phyloP scores from a whole-genome alignment of 441 rosid genomes.

The Jatropha multifida region DNA sequence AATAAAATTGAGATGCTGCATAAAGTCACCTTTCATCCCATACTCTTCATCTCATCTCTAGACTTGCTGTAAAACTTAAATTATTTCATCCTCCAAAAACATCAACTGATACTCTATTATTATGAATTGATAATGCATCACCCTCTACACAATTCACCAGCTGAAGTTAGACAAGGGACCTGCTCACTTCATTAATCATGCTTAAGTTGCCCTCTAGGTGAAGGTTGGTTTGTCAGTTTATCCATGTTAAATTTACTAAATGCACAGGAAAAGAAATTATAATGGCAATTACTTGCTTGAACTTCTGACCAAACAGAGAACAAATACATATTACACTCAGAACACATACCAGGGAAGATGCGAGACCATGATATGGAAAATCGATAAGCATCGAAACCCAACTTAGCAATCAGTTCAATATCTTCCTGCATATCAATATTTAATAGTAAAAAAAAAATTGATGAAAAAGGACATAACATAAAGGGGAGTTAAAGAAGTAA shows the following conservation, averaged over 20 bases:
- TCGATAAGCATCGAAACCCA: constrained; percentile 87
- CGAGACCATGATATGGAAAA: constrained; percentile 96
- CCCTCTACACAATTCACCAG: neutral
- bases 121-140: neutral
- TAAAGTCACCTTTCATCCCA: neutral
- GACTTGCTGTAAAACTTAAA: no score
- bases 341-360: constrained; percentile 71
- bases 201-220: neutral
- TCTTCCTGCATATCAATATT: constrained; percentile 67
- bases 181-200: neutral
- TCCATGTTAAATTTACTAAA: neutral
- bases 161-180: neutral
- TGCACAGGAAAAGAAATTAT: neutral
- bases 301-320: neutral
- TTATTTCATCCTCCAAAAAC: constrained; percentile 5
- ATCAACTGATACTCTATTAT: neutral
- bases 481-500: neutral
- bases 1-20: no score
- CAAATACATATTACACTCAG: neutral
- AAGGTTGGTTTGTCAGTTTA: constrained; percentile 4
- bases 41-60: no score
- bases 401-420: constrained; percentile 55
- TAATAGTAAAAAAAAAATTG: constrained; percentile 14
- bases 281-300: constrained; percentile 7
- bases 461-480: constrained; percentile 1